Evolutionary conservation across 1,139 yeast genomes (phyloP).

Genomic region (Petasospora rhodanensis): DNA sequence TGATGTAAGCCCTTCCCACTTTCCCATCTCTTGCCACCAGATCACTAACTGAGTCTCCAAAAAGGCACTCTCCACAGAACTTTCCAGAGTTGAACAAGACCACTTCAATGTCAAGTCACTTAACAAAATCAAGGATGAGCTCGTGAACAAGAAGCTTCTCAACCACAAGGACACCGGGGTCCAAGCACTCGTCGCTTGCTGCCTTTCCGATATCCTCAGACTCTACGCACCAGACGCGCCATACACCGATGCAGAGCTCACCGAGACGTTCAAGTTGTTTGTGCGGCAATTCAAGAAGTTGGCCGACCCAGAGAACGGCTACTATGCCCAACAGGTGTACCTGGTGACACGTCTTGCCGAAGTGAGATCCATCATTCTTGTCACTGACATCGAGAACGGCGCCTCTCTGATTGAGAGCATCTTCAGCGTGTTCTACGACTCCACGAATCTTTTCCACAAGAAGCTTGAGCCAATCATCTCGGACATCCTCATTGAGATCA

Average conservation of each 20-base stretch:
- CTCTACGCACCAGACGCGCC: slow-evolving; percentile 93
- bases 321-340: slow-evolving; percentile 62
- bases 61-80: slow-evolving; percentile 55
- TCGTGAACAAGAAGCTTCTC: slow-evolving; percentile 55
- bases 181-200: slow-evolving; percentile 67
- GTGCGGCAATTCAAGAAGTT: slow-evolving; percentile 58
- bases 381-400: slow-evolving; percentile 70
- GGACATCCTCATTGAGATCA: slow-evolving; percentile 69
- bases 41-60: too few relatives aligned
- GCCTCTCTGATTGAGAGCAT: slow-evolving; percentile 48
- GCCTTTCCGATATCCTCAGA: slow-evolving; percentile 71
- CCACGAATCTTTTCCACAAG: slow-evolving; percentile 35
- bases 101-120: slow-evolving; percentile 43
- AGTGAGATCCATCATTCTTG: slow-evolving; percentile 71
- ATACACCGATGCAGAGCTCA: slow-evolving; percentile 57
- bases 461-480: slow-evolving; percentile 56
- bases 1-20: slow-evolving; percentile 19
- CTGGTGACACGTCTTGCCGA: slow-evolving; percentile 69
- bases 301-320: slow-evolving; percentile 56
- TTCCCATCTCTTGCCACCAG: too few relatives aligned
- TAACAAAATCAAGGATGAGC: slow-evolving; percentile 43
- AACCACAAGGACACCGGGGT: slow-evolving; percentile 65
- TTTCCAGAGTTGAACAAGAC: slow-evolving; percentile 60
- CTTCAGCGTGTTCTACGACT: slow-evolving; percentile 61
- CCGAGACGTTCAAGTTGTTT: slow-evolving; percentile 59